Conservation (phyloP, 208 protist species). For the Baffinella frigidus region DNA sequence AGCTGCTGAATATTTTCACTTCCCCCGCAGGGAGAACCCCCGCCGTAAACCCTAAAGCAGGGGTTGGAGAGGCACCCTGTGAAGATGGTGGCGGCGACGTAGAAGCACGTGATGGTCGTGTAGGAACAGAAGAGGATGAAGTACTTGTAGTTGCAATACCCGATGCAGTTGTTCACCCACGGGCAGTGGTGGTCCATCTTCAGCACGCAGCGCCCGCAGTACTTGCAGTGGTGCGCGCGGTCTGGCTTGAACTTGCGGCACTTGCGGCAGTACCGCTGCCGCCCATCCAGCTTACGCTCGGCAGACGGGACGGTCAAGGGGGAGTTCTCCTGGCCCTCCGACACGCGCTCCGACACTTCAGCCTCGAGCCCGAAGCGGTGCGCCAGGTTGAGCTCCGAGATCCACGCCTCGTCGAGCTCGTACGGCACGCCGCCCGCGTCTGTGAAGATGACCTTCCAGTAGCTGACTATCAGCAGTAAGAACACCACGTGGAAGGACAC, state of each 20-base stretch:
- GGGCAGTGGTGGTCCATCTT: slow-evolving; percentile 63
- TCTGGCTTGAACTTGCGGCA: slow-evolving; percentile 61
- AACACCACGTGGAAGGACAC: slow-evolving; percentile 32
- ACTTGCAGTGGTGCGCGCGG: slow-evolving; percentile 61
- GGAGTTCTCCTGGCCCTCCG: slow-evolving; percentile 18
- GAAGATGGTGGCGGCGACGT: slow-evolving; percentile 30
- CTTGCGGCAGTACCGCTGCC: slow-evolving; percentile 49
- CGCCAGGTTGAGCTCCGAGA: slow-evolving; percentile 39
- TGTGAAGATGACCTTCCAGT: slow-evolving; percentile 59
- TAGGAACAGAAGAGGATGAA: slow-evolving; percentile 61
- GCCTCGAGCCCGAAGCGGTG: slow-evolving; percentile 54
- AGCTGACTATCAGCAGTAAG: slow-evolving; percentile 50
- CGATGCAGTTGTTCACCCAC: slow-evolving; percentile 61
- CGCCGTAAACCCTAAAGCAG: too few species aligned
- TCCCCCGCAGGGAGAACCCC: too few species aligned
- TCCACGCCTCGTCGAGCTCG: slow-evolving; percentile 52
- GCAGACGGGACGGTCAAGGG: slow-evolving; percentile 21
- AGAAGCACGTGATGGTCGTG: slow-evolving; percentile 34
- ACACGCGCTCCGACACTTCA: slow-evolving; percentile 55
- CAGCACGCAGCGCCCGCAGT: slow-evolving; percentile 49
- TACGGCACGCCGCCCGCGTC: slow-evolving; percentile 50
- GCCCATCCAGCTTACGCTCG: slow-evolving; percentile 37
- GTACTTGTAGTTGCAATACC: slow-evolving; percentile 40
- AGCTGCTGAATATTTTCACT: too few species aligned
- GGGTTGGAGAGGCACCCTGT: not conserved